Conservation (phyloP, 1,139 yeast genomes). For the Pichia sp. region DNA sequence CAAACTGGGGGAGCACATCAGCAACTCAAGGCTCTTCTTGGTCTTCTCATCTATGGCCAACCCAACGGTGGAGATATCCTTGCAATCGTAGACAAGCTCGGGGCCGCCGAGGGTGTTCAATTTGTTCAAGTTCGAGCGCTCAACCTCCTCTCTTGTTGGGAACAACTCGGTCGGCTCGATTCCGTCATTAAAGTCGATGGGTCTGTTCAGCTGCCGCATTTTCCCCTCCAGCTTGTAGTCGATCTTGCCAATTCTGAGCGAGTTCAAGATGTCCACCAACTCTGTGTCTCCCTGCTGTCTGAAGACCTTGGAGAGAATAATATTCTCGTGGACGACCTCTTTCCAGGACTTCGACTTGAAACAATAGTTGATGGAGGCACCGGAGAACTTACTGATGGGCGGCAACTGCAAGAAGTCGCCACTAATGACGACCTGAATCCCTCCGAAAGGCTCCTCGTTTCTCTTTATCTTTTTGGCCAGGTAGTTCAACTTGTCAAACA, state of each 20-base stretch:
- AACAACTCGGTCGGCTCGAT: slow-evolving; percentile 77
- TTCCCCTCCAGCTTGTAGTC: slow-evolving; percentile 41
- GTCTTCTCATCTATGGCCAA: slow-evolving; percentile 15
- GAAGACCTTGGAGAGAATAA: slow-evolving; percentile 60
- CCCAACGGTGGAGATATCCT: slow-evolving; percentile 39
- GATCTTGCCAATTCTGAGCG: slow-evolving; percentile 63
- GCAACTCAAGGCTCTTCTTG: slow-evolving; percentile 34
- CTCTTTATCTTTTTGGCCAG: slow-evolving; percentile 53
- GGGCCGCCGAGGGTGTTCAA: slow-evolving; percentile 44
- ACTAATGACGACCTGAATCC: slow-evolving; percentile 69
- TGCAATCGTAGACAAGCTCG: slow-evolving; percentile 39
- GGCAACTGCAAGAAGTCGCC: slow-evolving; percentile 89
- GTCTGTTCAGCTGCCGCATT: slow-evolving; percentile 49
- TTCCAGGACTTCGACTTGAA: slow-evolving; percentile 60
- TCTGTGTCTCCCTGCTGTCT: slow-evolving; percentile 68
- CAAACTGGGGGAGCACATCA: slow-evolving; percentile 67
- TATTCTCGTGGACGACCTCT: slow-evolving; percentile 48
- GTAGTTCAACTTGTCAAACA: slow-evolving; percentile 60
- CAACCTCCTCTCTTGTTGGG: slow-evolving; percentile 74
- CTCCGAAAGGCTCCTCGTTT: slow-evolving; percentile 63
- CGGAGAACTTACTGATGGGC: slow-evolving; percentile 54
- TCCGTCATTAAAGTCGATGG: slow-evolving; percentile 62
- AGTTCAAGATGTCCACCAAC: slow-evolving; percentile 69
- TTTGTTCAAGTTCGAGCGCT: slow-evolving; percentile 56
- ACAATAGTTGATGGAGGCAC: slow-evolving; percentile 39